Base-by-base conservation (phyloP, 148 eudicot genomes). In the Beta vulgaris region DNA sequence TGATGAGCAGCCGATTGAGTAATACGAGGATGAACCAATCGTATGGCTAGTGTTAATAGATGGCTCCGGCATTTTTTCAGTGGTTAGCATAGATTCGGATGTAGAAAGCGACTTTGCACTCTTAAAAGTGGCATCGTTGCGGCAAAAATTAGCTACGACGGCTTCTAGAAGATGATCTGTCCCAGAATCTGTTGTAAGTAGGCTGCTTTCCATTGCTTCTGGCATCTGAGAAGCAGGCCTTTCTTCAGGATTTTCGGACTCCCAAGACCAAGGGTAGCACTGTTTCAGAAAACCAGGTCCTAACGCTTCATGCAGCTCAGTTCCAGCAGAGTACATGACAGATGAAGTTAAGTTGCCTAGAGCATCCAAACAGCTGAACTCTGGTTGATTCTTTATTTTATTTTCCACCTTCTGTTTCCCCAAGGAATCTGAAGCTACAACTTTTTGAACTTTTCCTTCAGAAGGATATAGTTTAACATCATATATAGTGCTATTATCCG, bases 101-200 rank as follows among this genome's bases (percentile, higher is more conserved):
- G 82, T 77, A 28, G 68, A 80, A 32, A 76, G 78, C 7, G 92
- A 85, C 68, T 72, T 80, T 37, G 73, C 83, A 61, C 71, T 72
- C 73, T 82, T 77, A 32, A 49, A 71, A 49, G 79, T 78, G 73
- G 32, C 62, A 57, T 80, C 84, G 32, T 81, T 82, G 28, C 48
- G 76, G 79, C 86, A 80, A 81, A 83, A 83, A 71, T 81, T 88
- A 73, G 91, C 97, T 63, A 93, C 91, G 55, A 93, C 93, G 44
- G 98, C 98, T 73, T 91, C 97, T 51, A 93, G 81, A 77, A 91
- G 97, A 82, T 93, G 84, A 76, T 91, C 97, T 4, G 88, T 67
- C 74, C 89, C 85, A 61, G 84, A 73, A 71, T 86, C 89, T 19
- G 79, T 73, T 21, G 82, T 89, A 64, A 90, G 76, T 84, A 88